Conservation (phyloP, 1,284 basidiomycete genomes). For the Tylopilus sp. region DNA sequence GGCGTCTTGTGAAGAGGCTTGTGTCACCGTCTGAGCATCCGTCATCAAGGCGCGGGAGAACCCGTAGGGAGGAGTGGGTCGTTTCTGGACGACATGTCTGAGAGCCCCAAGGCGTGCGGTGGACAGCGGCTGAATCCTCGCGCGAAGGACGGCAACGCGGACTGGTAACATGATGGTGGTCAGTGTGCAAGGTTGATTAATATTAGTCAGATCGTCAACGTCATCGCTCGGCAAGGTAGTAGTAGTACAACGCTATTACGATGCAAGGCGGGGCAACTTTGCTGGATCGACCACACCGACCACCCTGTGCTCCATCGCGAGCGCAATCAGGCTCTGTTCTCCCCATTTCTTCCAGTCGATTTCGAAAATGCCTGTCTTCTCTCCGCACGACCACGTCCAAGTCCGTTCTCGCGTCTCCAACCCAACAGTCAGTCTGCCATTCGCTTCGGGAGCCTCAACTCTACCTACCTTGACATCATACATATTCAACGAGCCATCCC, state of each 20-base stretch:
- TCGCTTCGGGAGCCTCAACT: neutral
- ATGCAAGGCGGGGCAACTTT: constrained; percentile 19
- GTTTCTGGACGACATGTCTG: constrained; percentile 25
- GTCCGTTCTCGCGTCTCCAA: constrained; percentile 32
- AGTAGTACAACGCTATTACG: neutral
- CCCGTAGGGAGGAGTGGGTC: constrained; percentile 19
- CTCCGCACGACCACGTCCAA: constrained; percentile 37
- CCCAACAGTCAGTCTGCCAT: constrained; percentile 3
- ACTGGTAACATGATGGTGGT: constrained; percentile 36
- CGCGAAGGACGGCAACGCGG: constrained; percentile 24
- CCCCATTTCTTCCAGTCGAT: constrained; percentile 40
- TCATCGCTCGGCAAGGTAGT: constrained; percentile 12
- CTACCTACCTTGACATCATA: constrained; percentile 36
- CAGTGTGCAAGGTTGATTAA: constrained; percentile 5
- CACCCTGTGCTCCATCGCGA: constrained; percentile 39
- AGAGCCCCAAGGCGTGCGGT: constrained; percentile 5
- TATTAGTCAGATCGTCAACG: constrained; percentile 14
- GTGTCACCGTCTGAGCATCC: constrained; percentile 42
- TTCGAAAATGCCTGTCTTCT: constrained; percentile 39
- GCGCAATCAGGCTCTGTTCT: constrained; percentile 33
- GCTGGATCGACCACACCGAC: constrained; percentile 38
- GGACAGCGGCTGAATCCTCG: constrained; percentile 18
- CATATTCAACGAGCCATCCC: constrained; percentile 36
- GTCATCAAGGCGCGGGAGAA: constrained; percentile 43
- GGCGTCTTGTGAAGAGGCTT: constrained; percentile 40